A percentile compares a stretch with the other conserved stretches of the same genome.
phyloP scores from a whole-genome alignment of 176 grass and related monocot genomes.

The Oryza australiensis region DNA sequence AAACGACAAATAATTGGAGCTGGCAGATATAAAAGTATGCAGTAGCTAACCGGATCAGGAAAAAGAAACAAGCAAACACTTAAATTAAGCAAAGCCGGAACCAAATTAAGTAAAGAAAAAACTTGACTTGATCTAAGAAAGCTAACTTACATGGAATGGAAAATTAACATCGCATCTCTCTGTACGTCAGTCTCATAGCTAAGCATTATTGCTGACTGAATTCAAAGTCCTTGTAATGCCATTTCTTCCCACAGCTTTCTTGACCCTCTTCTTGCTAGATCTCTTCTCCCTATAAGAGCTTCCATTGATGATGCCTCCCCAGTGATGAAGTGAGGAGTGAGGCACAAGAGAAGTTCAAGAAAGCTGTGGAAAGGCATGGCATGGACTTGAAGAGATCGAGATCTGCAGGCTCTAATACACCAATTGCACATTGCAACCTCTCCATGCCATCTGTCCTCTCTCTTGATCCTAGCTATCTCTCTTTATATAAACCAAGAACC shows the following conservation, averaged over 20 bases:
- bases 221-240: conserved; percentile 54
- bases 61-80: background rate
- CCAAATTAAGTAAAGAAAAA: background rate
- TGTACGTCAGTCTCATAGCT: too few relatives aligned
- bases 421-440: background rate
- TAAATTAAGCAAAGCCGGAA: background rate
- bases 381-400: conserved; percentile 49
- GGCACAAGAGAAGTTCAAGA: conserved; percentile 87
- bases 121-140: background rate
- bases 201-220: conserved; percentile 3
- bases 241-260: conserved; percentile 99
- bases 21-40: background rate
- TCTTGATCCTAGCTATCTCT: background rate
- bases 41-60: background rate
- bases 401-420: background rate
- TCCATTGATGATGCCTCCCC: background rate
- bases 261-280: conserved; percentile 69
- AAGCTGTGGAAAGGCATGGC: conserved; percentile 99
- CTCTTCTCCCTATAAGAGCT: background rate
- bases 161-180: conserved; percentile 2
- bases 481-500: background rate
- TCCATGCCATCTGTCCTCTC: conserved; percentile 28
- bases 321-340: background rate
- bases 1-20: background rate
- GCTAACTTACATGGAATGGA: conserved; percentile 15